Evolutionary conservation across 1,284 basidiomycete species (phyloP).

Genomic region (Sanghuangporus baumii): DNA sequence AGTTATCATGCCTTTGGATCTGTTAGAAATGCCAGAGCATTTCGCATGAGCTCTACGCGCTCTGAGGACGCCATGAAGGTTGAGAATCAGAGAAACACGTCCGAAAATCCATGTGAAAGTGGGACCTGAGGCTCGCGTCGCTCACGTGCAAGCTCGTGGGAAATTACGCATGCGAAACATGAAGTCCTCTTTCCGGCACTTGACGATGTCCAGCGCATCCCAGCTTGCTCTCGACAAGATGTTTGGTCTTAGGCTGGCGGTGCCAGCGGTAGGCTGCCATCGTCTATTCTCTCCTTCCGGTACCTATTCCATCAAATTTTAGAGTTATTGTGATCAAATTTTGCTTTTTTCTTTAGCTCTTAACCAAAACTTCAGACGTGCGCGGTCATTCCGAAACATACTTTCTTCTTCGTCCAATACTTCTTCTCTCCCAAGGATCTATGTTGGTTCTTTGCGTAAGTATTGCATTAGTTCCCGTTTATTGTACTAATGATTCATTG

Average conservation of each 20-base stretch:
- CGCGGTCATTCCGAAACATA: slow-evolving; percentile 4
- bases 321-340: too few species aligned
- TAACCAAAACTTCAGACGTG: slow-evolving; percentile 17
- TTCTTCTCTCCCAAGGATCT: slow-evolving; percentile 7
- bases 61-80: slow-evolving; percentile 44
- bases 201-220: slow-evolving; percentile 1
- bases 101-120: background rate
- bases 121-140: background rate
- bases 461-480: background rate
- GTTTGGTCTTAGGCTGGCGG: slow-evolving; percentile 41
- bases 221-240: slow-evolving; percentile 25
- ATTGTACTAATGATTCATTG: background rate
- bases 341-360: slow-evolving; percentile 16
- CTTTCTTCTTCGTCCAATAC: slow-evolving; percentile 26
- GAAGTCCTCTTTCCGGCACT: slow-evolving; percentile 6
- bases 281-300: slow-evolving; percentile 12
- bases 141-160: slow-evolving; percentile 4
- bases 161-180: slow-evolving; percentile 6
- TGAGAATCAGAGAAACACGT: background rate
- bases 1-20: slow-evolving; percentile 58
- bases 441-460: slow-evolving; percentile 12
- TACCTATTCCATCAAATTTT: background rate
- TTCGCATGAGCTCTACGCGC: slow-evolving; percentile 68
- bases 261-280: slow-evolving; percentile 37
- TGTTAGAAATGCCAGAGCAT: slow-evolving; percentile 75